Evolutionary conservation across 495 filamentous ascomycete species (phyloP), one percentile per base, ranked within the genome.

Genomic region (Acidiella bohemica): DNA sequence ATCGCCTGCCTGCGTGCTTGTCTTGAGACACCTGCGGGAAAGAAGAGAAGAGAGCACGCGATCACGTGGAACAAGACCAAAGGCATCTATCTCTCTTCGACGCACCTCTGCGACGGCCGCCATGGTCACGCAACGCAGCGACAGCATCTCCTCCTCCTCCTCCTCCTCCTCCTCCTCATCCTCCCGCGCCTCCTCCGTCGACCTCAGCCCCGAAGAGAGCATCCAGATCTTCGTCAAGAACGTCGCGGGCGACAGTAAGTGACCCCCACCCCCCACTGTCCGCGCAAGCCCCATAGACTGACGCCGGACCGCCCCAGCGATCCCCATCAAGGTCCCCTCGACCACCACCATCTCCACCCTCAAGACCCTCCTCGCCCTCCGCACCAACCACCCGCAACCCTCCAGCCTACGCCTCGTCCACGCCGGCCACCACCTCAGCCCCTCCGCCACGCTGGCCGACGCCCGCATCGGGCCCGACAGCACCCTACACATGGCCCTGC

Each of bases 171-270:
- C 56, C 40, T 23, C 20, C 22, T 53, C 51, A 13, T 41, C 44
- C 27, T 58, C 57, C 16, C 40, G 36, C 35, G 42, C 46, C 16
- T 53, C 51, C 16, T 47, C 47, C 16, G 32, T 41, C 9, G n/a
- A n/a, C n/a, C n/a, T n/a, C n/a, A 53, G 50, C 12, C 24, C 52
- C 32, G 60, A 52, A 34, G 56, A 61, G 8, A 63, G 59, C 2
- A 66, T 70, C 55, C 65, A 68, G 50, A 65, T 70, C 54, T 70
- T 70, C 56, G 58, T 70, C 50, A 67, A 66, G 54, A 59, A 58
- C 44, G 40, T 68, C 24, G 49, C 58, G 5, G 67, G 67, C 38
- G 54, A 62, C 41, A 70, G 67, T 70, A 55, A 53, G 65, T 22
- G 16, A 11, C 11, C 19, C 11, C 46, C 68, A 63, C 60, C 44